A percentile compares a stretch with the other conserved stretches of the same genome.
phyloP scores from a whole-genome alignment of 2,329 filamentous ascomycete species.

The Aspergillus udagawae region DNA sequence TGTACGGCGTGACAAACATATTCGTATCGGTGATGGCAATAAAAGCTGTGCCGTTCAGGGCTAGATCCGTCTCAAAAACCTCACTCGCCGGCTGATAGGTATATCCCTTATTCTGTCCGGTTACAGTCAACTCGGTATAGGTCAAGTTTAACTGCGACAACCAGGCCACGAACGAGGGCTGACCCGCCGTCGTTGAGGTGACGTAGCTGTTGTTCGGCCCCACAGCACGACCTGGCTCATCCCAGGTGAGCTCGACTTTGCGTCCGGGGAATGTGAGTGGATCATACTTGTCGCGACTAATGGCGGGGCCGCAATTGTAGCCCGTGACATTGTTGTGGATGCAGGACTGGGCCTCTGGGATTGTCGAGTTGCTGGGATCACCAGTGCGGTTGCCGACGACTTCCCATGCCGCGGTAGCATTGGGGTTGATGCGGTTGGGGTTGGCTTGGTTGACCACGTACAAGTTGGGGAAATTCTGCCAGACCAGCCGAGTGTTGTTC shows the following conservation, averaged over 20 bases:
- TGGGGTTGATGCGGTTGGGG: conserved; percentile 2
- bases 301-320: background rate
- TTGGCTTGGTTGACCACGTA: background rate
- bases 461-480: background rate
- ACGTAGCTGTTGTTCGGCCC: conserved; percentile 10
- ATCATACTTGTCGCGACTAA: conserved; percentile 2
- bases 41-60: background rate
- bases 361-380: conserved; percentile 1
- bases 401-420: conserved; percentile 3
- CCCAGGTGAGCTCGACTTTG: conserved; percentile 4
- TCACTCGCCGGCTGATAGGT: conserved; percentile 3
- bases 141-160: conserved; percentile 9
- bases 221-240: background rate
- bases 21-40: background rate
- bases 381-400: conserved; percentile 2
- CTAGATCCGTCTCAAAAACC: background rate
- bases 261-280: conserved; percentile 6
- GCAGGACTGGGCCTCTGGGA: background rate
- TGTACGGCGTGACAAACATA: conserved; percentile 2
- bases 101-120: conserved; percentile 2
- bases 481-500: background rate
- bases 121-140: conserved; percentile 7
- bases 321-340: background rate
- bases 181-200: conserved; percentile 5
- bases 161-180: conserved; percentile 7